Conservation (phyloP, 2,329 filamentous ascomycete species). For the Acrocalymma vagum region DNA sequence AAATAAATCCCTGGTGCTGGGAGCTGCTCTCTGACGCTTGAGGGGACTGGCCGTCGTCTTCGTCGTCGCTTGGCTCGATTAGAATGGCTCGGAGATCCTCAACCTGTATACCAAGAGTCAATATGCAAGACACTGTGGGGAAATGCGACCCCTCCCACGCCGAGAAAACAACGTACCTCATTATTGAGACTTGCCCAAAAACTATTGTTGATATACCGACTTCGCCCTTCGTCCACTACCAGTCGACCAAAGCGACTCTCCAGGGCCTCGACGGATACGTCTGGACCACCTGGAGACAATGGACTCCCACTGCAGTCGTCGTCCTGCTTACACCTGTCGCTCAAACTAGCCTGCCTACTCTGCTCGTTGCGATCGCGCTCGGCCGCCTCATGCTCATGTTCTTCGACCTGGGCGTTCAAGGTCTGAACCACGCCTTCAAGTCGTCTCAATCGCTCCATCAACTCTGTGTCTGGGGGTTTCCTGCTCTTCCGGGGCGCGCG, state of each 20-base stretch:
- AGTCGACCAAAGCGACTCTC: constrained; percentile 71
- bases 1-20: constrained; percentile 76
- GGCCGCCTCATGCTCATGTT: constrained; percentile 44
- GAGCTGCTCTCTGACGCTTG: constrained; percentile 43
- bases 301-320: not conserved
- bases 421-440: constrained; percentile 77
- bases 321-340: constrained; percentile 7
- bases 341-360: constrained; percentile 11
- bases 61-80: constrained; percentile 68
- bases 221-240: constrained; percentile 74
- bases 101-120: constrained; percentile 53
- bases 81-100: constrained; percentile 70
- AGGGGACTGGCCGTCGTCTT: constrained; percentile 61
- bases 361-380: constrained; percentile 31
- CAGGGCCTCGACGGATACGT: constrained; percentile 41
- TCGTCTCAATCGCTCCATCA: constrained; percentile 75
- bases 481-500: constrained; percentile 74
- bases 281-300: constrained; percentile 11
- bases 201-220: constrained; percentile 77
- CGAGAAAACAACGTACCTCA: constrained; percentile 61
- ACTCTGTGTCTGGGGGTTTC: constrained; percentile 74
- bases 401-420: constrained; percentile 55
- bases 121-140: not conserved
- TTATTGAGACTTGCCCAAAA: constrained; percentile 81
- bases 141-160: too few species aligned